Percentiles rank a stretch among this genome's conserved stretches.
Conservation (phyloP, 2,329 filamentous ascomycete genomes). For the Lasiodiplodia theobromae region DNA sequence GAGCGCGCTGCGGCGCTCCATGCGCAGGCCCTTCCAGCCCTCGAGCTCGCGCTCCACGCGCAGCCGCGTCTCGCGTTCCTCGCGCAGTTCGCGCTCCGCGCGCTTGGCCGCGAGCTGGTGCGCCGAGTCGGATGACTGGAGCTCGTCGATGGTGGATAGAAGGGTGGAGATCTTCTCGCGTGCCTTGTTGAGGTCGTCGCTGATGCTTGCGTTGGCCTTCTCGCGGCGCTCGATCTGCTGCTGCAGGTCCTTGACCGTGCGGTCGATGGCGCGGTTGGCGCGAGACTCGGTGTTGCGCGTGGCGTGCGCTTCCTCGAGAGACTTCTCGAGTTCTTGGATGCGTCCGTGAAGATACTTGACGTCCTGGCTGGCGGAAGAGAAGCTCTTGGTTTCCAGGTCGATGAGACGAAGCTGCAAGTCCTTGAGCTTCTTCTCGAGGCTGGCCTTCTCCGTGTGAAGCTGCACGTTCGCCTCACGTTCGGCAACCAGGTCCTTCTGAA, state of each 20-base stretch:
- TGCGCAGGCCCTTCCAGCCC: conserved; percentile 74
- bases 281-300: conserved; percentile 82
- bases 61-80: conserved; percentile 83
- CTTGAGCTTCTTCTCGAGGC: conserved; percentile 86
- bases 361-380: conserved; percentile 91
- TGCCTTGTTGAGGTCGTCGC: conserved; percentile 82
- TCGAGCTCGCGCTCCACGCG: conserved; percentile 89
- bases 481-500: conserved; percentile 88
- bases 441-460: conserved; percentile 88
- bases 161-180: conserved; percentile 92
- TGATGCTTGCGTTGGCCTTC: conserved; percentile 80
- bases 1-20: conserved; percentile 60
- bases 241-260: conserved; percentile 91
- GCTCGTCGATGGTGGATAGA: conserved; percentile 88
- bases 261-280: conserved; percentile 89
- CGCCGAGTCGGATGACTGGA: conserved; percentile 84
- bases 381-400: conserved; percentile 96
- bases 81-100: conserved; percentile 86
- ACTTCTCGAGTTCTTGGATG: conserved; percentile 93
- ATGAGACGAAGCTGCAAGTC: conserved; percentile 89
- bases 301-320: conserved; percentile 82
- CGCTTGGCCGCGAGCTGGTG: conserved; percentile 83
- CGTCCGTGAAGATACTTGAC: conserved; percentile 93
- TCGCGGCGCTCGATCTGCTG: conserved; percentile 91
- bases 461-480: conserved; percentile 84